Conservation (phyloP, 345 rosid species). For the Gossypium anomalum region DNA sequence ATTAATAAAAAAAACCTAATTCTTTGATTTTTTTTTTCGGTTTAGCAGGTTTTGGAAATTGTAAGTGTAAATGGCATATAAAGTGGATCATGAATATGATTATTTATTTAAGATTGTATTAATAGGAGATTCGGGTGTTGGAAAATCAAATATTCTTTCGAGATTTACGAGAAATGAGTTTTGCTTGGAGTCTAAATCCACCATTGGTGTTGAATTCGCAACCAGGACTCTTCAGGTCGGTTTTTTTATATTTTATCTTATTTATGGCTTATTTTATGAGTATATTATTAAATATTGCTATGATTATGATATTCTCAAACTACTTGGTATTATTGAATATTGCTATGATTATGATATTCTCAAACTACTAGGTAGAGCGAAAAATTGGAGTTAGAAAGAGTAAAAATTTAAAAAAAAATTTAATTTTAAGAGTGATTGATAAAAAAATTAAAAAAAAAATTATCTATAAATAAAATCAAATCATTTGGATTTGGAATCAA, state of each 20-base stretch:
- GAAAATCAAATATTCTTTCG: constrained; percentile 67
- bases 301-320: no score
- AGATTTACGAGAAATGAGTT: constrained; percentile 65
- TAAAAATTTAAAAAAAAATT: accelerated
- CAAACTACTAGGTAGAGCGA: no score
- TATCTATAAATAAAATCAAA: no score
- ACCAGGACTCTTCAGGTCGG: constrained; percentile 64
- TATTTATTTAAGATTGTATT: constrained; percentile 60
- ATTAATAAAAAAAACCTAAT: background rate
- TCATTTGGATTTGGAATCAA: no score
- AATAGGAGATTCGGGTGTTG: constrained; percentile 71
- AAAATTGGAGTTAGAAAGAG: no score
- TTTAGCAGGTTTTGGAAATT: constrained; percentile 9
- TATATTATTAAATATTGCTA: no score
- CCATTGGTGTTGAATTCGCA: constrained; percentile 71
- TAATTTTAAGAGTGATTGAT: no score
- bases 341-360: no score
- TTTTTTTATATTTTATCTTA: background rate
- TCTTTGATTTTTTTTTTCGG: background rate
- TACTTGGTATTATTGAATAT: no score
- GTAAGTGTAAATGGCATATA: constrained; percentile 46
- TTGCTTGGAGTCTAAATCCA: constrained; percentile 62
- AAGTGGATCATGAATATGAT: constrained; percentile 62
- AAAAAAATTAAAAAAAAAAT: no score
- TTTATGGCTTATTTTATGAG: background rate